Base-by-base conservation (phyloP, 257 asterid genomes). In the Solanum habrochaites region DNA sequence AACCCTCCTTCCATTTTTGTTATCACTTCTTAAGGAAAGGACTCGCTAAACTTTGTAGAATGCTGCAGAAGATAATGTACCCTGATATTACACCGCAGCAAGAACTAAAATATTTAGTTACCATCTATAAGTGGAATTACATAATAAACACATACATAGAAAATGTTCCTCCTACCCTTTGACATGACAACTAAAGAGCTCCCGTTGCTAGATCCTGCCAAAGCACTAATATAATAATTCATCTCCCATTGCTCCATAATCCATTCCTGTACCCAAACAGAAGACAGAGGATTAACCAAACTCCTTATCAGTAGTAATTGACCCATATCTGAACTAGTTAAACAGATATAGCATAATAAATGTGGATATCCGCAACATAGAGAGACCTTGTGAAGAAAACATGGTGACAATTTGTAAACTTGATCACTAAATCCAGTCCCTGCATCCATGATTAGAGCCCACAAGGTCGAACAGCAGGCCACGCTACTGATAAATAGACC, bases 361-460 rank as follows among this genome's bases (percentile, higher is more conserved):
- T 80, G 18, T 60, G 11, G 66, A 14, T 58, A 43, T 39, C 72
- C 27, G 15, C 60, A 18, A 12, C 64, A 31, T 32, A 27, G 35
- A 47, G 88, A 87, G 47, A 93, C 95, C 96, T 94, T 95, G 89
- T 93, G 92, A 88, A 95, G 93, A 88, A 95, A 95, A 88, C 85
- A 85, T 45, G 97, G 91, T 83, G 96, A 93, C 29, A 93, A 87
- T 90, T 91, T 93, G 89, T 94, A 93, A 82, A 90, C 92, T 94
- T 95, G 98, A 86, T 87, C 88, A 71, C 87, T 88, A 81, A 91
- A 94, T 82, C 96, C 97, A 29, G 98, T 95, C 82, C 96, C 96
- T 56, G 95, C 94, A 88, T 95, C 98, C 97, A 95, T 93, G 85
- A 95, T 92, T 67, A 95, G 83, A 83, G 98, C 95, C 98, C 98